Conservation (phyloP, 306 rosid genomes). For the Begonia loranthoides region DNA sequence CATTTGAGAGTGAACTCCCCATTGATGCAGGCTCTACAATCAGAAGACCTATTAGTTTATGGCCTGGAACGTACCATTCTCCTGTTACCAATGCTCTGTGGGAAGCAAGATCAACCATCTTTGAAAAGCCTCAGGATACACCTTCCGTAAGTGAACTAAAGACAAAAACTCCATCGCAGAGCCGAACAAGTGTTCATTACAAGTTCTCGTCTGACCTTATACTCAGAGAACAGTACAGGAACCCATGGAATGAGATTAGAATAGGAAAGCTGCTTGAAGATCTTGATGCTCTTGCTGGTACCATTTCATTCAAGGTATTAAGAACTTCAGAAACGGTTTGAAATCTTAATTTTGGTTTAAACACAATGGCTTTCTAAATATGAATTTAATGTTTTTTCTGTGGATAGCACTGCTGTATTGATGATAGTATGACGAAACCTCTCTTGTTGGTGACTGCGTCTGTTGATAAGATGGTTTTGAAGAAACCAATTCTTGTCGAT, state of each 20-base stretch:
- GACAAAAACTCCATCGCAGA: slow-evolving; percentile 33
- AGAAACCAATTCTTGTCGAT: slow-evolving; percentile 43
- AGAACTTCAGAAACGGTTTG: not conserved
- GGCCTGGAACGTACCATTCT: slow-evolving; percentile 73
- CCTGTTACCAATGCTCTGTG: slow-evolving; percentile 78
- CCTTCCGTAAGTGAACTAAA: slow-evolving; percentile 11
- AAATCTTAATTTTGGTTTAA: not conserved
- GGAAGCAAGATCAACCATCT: slow-evolving; percentile 64
- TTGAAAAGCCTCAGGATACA: slow-evolving; percentile 15
- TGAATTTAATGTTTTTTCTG: not conserved
- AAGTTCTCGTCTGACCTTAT: slow-evolving; percentile 49
- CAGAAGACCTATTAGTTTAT: slow-evolving; percentile 44
- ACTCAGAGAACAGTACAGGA: slow-evolving; percentile 72
- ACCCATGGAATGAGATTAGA: slow-evolving; percentile 67
- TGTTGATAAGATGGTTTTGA: slow-evolving; percentile 66
- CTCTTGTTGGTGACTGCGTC: slow-evolving; percentile 74
- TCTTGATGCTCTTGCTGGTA: slow-evolving; percentile 85
- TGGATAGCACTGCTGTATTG: slow-evolving; percentile 53
- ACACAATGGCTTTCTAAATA: not conserved
- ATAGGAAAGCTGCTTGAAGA: slow-evolving; percentile 80
- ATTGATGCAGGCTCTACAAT: slow-evolving; percentile 65
- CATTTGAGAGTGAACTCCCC: slow-evolving; percentile 1
- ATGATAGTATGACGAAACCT: slow-evolving; percentile 48
- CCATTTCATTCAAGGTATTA: slow-evolving; percentile 62
- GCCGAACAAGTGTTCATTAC: slow-evolving; percentile 56